Evolutionary conservation across 371 early-diverging fungal species (phyloP).

Genomic region (Mucor plumbeus): DNA sequence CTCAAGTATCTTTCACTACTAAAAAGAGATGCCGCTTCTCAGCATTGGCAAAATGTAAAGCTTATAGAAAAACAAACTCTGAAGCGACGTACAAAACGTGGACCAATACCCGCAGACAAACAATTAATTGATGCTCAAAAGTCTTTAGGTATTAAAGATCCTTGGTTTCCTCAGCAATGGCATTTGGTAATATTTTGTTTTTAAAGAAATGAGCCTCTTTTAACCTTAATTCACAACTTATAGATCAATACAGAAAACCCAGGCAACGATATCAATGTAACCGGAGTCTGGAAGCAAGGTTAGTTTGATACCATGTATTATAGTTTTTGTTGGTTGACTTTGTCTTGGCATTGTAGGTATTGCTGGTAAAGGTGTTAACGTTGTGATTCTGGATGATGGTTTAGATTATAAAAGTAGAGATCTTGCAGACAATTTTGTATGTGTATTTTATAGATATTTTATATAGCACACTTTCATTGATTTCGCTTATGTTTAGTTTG

Average conservation of each 20-base stretch:
- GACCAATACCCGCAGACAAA: constrained; percentile 29
- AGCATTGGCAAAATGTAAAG: constrained; percentile 28
- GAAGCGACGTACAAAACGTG: constrained; percentile 40
- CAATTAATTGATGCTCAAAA: constrained; percentile 23
- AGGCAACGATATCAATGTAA: constrained; percentile 92
- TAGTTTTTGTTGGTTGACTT: background rate
- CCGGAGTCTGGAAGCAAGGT: constrained; percentile 90
- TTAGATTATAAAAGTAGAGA: constrained; percentile 87
- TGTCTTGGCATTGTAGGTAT: constrained; percentile 54
- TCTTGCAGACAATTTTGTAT: constrained; percentile 87
- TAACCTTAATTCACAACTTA: background rate
- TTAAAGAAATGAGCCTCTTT: too few relatives aligned
- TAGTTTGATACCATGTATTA: constrained; percentile 3
- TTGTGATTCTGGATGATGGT: constrained; percentile 95
- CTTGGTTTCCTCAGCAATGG: constrained; percentile 85
- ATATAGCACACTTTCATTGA: too few relatives aligned
- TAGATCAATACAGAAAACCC: constrained; percentile 71
- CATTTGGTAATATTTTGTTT: constrained; percentile 65
- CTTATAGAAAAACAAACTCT: constrained; percentile 41
- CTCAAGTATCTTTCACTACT: constrained; percentile 12
- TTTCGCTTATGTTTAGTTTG: constrained; percentile 51
- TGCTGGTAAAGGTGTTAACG: constrained; percentile 85
- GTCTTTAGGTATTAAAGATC: constrained; percentile 66
- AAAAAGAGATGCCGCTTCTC: constrained; percentile 20
- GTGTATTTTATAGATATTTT: constrained; percentile 16